These are phyloP conservation scores for Byssothecium circinans DNA, from an alignment of 2,329 filamentous ascomycete species.

Conservation along the genomic window DNA sequence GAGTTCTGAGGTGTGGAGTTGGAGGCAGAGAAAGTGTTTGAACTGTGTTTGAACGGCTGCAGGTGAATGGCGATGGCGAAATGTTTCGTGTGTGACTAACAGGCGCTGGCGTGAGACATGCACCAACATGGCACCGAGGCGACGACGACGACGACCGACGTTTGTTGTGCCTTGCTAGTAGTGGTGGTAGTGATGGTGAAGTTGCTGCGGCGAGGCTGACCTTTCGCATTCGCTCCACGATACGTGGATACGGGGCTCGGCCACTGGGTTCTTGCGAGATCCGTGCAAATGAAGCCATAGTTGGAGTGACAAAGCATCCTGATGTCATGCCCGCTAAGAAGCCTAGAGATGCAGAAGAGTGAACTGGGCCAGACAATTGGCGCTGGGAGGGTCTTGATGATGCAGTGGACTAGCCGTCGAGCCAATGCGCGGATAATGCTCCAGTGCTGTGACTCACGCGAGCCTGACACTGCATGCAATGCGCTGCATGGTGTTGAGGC, in stretches of 20 bases:
- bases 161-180: no score
- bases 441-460: not conserved
- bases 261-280: not conserved
- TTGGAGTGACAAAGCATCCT: not conserved
- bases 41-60: slow-evolving; percentile 10
- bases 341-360: not conserved
- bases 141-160: not conserved
- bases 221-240: not conserved
- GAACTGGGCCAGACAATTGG: not conserved
- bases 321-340: not conserved
- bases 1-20: not conserved
- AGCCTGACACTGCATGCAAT: not conserved
- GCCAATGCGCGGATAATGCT: no score
- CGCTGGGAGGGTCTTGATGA: not conserved
- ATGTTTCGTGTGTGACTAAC: slow-evolving; percentile 21
- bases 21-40: slow-evolving; percentile 2
- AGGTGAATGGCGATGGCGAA: slow-evolving; percentile 2
- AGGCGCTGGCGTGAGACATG: no score
- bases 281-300: not conserved
- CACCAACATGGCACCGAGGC: not conserved
- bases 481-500: no score
- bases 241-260: slow-evolving; percentile 2
- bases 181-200: slow-evolving; percentile 3
- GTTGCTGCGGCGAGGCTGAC: slow-evolving; percentile 1
- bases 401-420: not conserved